A percentile compares a stretch with the other conserved stretches of the same genome.
Conservation (phyloP, 2,329 filamentous ascomycete genomes). For the Alternaria ventricosa region DNA sequence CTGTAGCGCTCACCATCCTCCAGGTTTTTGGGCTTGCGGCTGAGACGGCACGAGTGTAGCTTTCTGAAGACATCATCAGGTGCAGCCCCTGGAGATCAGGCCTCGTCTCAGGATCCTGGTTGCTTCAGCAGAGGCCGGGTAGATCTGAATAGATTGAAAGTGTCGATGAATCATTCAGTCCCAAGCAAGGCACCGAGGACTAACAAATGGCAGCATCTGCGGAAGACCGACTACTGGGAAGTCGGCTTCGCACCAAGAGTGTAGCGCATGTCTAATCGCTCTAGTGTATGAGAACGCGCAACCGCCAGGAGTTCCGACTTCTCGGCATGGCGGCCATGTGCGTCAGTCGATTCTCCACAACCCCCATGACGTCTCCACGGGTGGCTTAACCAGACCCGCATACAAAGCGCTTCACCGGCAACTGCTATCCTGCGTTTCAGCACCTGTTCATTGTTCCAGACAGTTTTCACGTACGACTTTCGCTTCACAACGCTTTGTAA, state of each 20-base stretch:
- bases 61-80: slow-evolving; percentile 8
- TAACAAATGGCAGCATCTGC: background rate
- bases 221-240: background rate
- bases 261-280: slow-evolving; percentile 7
- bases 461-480: background rate
- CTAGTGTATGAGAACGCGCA: slow-evolving; percentile 22
- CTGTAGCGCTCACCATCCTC: slow-evolving; percentile 36
- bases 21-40: slow-evolving; percentile 33
- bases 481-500: slow-evolving; percentile 1
- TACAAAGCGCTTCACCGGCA: slow-evolving; percentile 32
- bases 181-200: background rate
- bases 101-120: background rate
- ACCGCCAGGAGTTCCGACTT: slow-evolving; percentile 21
- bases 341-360: slow-evolving; percentile 18
- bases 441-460: slow-evolving; percentile 5
- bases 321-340: slow-evolving; percentile 16
- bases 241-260: slow-evolving; percentile 8
- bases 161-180: background rate
- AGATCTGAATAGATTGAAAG: background rate
- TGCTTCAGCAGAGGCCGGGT: background rate
- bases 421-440: slow-evolving; percentile 19
- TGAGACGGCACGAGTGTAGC: slow-evolving; percentile 24
- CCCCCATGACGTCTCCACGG: slow-evolving; percentile 26
- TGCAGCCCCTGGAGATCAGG: background rate
- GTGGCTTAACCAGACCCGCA: slow-evolving; percentile 17